A percentile compares a stretch with the other conserved stretches of the same genome.
phyloP scores from a whole-genome alignment of 2,329 filamentous ascomycete genomes.

The Blastomyces gilchristii region DNA sequence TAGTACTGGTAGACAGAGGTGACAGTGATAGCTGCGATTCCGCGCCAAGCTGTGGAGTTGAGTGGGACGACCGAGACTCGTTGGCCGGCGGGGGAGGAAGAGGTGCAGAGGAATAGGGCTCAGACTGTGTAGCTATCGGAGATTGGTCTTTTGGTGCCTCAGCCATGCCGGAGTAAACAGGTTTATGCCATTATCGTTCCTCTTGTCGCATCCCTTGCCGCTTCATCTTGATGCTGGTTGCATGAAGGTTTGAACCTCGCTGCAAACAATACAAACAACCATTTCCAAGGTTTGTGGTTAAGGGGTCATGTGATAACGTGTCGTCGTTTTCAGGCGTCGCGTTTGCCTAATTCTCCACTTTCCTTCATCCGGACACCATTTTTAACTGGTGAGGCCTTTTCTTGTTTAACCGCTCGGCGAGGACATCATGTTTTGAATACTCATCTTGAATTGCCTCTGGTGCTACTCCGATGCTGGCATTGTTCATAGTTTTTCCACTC shows the following conservation, averaged over 20 bases:
- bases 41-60: constrained; percentile 9
- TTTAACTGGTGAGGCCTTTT: background rate
- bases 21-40: background rate
- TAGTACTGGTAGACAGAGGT: background rate
- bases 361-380: background rate
- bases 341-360: background rate
- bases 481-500: background rate
- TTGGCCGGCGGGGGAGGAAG: constrained; percentile 2
- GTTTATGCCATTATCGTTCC: background rate
- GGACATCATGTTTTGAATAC: background rate
- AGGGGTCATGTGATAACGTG: constrained; percentile 9
- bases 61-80: constrained; percentile 1
- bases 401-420: background rate
- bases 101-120: background rate
- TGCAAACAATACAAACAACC: constrained; percentile 18
- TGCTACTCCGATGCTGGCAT: background rate
- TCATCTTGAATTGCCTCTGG: background rate
- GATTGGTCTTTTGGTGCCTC: constrained; percentile 7
- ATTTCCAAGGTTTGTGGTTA: background rate
- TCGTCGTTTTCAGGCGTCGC: background rate
- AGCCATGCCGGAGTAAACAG: background rate
- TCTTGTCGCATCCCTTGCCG: background rate
- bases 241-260: background rate
- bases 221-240: background rate
- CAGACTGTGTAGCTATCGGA: constrained; percentile 5